Evolutionary conservation across 768 basidiomycete species (phyloP).

Genomic region (Zangia roseola): DNA sequence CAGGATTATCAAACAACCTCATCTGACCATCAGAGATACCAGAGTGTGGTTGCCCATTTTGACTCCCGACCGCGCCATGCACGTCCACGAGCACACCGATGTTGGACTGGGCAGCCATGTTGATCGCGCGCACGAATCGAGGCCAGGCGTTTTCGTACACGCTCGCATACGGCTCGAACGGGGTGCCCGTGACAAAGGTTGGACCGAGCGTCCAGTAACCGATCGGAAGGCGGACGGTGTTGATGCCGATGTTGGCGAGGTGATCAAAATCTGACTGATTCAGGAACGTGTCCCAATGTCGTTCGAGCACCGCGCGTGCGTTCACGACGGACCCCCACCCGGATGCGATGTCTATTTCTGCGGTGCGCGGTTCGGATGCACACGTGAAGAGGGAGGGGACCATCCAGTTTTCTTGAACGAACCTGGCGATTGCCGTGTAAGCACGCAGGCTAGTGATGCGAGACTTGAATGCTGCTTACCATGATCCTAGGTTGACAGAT

Average conservation of each 20-base stretch:
- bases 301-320: constrained; percentile 56
- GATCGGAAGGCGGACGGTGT: constrained; percentile 64
- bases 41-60: constrained; percentile 37
- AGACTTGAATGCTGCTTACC: not conserved
- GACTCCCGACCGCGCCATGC: constrained; percentile 52
- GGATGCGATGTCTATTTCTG: constrained; percentile 66
- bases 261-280: constrained; percentile 62
- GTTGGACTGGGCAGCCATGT: constrained; percentile 37
- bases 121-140: constrained; percentile 40
- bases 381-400: constrained; percentile 62
- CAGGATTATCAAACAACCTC: constrained; percentile 36
- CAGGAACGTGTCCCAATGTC: constrained; percentile 77
- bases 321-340: constrained; percentile 41
- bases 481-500: constrained; percentile 22
- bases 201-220: constrained; percentile 44
- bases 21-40: constrained; percentile 40
- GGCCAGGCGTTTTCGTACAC: constrained; percentile 44
- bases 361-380: constrained; percentile 46
- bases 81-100: constrained; percentile 54
- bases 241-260: constrained; percentile 56
- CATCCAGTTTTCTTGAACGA: constrained; percentile 77
- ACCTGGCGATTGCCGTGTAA: constrained; percentile 38
- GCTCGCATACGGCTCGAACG: constrained; percentile 39
- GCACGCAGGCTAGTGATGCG: too few species aligned
- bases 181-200: constrained; percentile 33